A percentile compares a stretch with the other conserved stretches of the same genome.
These are phyloP conservation scores for Aspergillus cristatus DNA, from an alignment of 495 filamentous ascomycete genomes.

Conservation along the genomic window DNA sequence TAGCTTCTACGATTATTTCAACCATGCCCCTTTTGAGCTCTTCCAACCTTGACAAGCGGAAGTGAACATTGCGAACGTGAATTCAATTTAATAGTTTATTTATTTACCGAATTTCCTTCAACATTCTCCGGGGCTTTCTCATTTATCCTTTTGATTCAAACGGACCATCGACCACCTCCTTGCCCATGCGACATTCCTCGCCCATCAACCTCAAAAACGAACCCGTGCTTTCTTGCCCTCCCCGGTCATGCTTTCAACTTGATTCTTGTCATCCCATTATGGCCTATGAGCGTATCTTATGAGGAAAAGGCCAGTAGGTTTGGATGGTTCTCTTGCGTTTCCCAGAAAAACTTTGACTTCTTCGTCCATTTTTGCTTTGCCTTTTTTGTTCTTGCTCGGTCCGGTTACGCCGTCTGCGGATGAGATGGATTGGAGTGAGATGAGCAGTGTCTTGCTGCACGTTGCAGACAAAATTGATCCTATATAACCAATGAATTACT, in stretches of 20 bases:
- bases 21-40: conserved; percentile 1
- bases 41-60: neutral
- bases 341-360: too few relatives aligned
- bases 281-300: neutral
- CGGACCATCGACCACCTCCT: neutral
- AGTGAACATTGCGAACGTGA: conserved; percentile 4
- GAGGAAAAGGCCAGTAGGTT: neutral
- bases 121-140: neutral
- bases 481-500: too few relatives aligned
- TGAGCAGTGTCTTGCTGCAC: too few relatives aligned
- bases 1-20: conserved; percentile 4
- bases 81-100: conserved; percentile 7
- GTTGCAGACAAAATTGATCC: too few relatives aligned
- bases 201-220: neutral
- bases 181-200: neutral
- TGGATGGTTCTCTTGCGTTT: too few relatives aligned
- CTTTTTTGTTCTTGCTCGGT: too few relatives aligned
- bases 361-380: too few relatives aligned
- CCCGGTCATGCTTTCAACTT: neutral
- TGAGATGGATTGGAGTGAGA: too few relatives aligned
- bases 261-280: neutral
- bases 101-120: conserved; percentile 1
- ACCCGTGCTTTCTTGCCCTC: too few relatives aligned
- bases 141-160: neutral
- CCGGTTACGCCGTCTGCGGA: too few relatives aligned